Evolutionary conservation across 495 filamentous ascomycete genomes (phyloP).

Genomic region (Penicillium soppii): DNA sequence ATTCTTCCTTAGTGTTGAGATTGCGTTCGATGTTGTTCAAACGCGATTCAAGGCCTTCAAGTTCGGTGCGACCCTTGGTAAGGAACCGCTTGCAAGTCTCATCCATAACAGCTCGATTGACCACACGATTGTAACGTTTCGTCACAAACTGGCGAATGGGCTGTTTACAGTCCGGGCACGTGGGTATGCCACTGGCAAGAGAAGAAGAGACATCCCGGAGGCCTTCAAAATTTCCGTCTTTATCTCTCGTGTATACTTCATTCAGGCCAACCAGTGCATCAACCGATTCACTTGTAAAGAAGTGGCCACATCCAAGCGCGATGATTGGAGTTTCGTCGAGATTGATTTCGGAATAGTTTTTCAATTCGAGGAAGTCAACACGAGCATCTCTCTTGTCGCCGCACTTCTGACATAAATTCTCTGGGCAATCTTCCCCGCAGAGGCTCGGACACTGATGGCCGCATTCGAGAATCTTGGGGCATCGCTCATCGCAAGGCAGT

Average conservation of each 20-base stretch:
- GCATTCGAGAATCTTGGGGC: conserved; percentile 46
- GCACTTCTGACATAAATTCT: conserved; percentile 8
- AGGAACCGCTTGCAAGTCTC: conserved; percentile 11
- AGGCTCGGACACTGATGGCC: conserved; percentile 63
- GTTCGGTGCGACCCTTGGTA: conserved; percentile 8
- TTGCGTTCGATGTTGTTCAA: conserved; percentile 1
- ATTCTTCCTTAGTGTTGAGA: not conserved
- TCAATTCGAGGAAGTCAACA: conserved; percentile 5
- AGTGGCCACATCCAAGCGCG: conserved; percentile 9
- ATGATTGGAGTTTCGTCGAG: conserved; percentile 10
- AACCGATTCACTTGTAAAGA: conserved; percentile 13
- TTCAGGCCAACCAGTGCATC: conserved; percentile 14
- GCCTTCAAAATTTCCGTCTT: conserved; percentile 11
- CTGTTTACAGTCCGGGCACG: conserved; percentile 11
- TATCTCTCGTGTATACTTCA: conserved; percentile 12
- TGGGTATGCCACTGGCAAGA: conserved; percentile 11
- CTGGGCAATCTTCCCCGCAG: conserved; percentile 62
- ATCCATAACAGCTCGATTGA: conserved; percentile 17
- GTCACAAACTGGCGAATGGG: conserved; percentile 18
- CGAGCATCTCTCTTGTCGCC: conserved; percentile 7
- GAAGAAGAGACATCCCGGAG: conserved; percentile 14
- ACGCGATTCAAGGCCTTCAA: conserved; percentile 8
- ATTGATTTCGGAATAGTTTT: conserved; percentile 7
- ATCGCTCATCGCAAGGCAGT: conserved; percentile 55
- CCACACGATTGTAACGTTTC: conserved; percentile 15